phyloP scores from a whole-genome alignment of 140 eudicot genomes.

The Erigeron philadelphicus region DNA sequence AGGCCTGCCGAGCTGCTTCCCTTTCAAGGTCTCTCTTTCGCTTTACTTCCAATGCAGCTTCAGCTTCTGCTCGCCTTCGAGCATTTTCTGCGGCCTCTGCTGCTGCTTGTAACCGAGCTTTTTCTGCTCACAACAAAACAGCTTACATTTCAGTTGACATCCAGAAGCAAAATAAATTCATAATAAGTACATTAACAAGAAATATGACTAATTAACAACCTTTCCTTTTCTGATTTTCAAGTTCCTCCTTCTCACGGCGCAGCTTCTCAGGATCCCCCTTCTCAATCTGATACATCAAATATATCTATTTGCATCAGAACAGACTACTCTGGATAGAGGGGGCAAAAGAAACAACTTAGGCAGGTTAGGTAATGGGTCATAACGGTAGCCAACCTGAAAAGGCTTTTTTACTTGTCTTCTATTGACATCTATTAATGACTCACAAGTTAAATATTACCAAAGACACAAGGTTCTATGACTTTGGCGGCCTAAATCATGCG shows the following conservation, averaged over 20 bases:
- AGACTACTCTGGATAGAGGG: background rate
- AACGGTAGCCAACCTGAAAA: background rate
- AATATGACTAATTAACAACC: constrained; percentile 32
- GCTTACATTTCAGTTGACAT: constrained; percentile 4
- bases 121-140: constrained; percentile 31
- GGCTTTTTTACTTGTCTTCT: background rate
- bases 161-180: background rate
- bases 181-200: background rate
- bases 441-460: too few relatives aligned
- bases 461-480: background rate
- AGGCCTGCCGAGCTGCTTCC: constrained; percentile 78
- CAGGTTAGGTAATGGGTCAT: background rate
- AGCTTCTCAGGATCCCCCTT: constrained; percentile 77
- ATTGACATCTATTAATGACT: too few relatives aligned
- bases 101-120: constrained; percentile 79
- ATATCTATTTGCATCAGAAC: background rate
- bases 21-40: constrained; percentile 65
- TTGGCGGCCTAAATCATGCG: background rate
- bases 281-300: constrained; percentile 40
- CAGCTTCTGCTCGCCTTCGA: constrained; percentile 54
- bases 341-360: background rate
- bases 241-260: constrained; percentile 66
- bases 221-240: constrained; percentile 60
- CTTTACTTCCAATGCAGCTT: constrained; percentile 67
- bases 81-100: constrained; percentile 87